Percentiles rank a stretch among this genome's conserved stretches.
Evolutionary conservation across 768 basidiomycete species (phyloP).

Genomic region (Mycena epipterygia): DNA sequence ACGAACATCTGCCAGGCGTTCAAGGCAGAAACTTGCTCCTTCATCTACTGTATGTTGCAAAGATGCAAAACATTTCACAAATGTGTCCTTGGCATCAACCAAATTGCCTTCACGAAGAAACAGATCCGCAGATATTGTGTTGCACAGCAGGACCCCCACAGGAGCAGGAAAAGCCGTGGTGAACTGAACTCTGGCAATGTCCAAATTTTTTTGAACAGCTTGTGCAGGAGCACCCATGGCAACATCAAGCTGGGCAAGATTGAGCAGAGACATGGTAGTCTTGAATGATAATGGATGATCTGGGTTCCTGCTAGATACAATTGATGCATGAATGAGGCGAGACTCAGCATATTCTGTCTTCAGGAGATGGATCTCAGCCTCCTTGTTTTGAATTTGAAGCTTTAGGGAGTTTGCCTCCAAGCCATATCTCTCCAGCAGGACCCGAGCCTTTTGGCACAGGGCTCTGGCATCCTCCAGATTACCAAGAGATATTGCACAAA

Average conservation of each 20-base stretch:
- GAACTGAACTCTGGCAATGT: neutral
- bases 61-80: neutral
- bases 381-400: neutral
- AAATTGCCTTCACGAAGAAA: neutral
- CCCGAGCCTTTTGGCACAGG: too few relatives aligned
- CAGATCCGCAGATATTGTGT: constrained; percentile 7
- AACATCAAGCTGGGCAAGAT: constrained; percentile 14
- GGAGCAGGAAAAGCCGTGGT: neutral
- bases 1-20: neutral
- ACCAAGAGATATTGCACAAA: neutral
- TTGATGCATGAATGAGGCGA: neutral
- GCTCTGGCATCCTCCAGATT: neutral
- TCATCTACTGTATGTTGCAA: neutral
- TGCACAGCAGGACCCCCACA: neutral
- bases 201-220: too few relatives aligned
- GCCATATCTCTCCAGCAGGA: too few relatives aligned
- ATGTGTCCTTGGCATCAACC: neutral
- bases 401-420: too few relatives aligned
- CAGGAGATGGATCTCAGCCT: constrained; percentile 11
- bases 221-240: neutral
- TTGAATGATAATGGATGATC: neutral
- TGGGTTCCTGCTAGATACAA: neutral
- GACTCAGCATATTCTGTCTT: constrained; percentile 22
- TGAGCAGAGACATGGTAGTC: constrained; percentile 1
- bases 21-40: neutral